phyloP scores from a whole-genome alignment of 352 stramenopile genomes.

The Globisporangium mamillatum region DNA sequence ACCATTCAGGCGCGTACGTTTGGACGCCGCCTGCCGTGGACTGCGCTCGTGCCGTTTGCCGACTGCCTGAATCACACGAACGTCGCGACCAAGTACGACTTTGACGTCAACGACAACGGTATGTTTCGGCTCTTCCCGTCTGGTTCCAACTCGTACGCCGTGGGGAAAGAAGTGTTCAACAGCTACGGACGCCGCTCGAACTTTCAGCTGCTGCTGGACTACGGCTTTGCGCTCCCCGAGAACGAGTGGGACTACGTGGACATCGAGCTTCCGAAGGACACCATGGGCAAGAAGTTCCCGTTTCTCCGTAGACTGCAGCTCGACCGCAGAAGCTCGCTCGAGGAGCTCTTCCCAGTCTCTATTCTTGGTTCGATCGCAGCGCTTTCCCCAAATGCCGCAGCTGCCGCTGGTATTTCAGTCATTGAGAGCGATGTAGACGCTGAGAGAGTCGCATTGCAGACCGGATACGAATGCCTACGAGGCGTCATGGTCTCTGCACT shows the following conservation, averaged over 20 bases:
- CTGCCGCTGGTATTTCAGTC: background rate
- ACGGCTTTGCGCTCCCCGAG: slow-evolving; percentile 87
- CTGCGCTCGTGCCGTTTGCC: slow-evolving; percentile 88
- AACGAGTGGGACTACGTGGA: slow-evolving; percentile 90
- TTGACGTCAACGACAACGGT: slow-evolving; percentile 49
- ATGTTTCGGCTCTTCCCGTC: slow-evolving; percentile 75
- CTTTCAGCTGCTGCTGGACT: slow-evolving; percentile 89
- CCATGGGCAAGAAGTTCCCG: slow-evolving; percentile 31
- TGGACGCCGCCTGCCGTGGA: slow-evolving; percentile 87
- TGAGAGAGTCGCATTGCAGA: background rate
- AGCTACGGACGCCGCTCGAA: slow-evolving; percentile 88
- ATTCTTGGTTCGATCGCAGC: background rate
- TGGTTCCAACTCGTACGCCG: slow-evolving; percentile 43
- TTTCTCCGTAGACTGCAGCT: slow-evolving; percentile 52
- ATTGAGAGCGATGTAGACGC: slow-evolving; percentile 3
- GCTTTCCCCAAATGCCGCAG: background rate
- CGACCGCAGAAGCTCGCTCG: slow-evolving; percentile 42
- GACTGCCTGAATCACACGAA: slow-evolving; percentile 93
- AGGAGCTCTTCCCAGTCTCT: slow-evolving; percentile 40
- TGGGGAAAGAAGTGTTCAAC: slow-evolving; percentile 87
- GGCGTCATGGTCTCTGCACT: slow-evolving; percentile 15
- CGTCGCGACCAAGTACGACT: slow-evolving; percentile 88
- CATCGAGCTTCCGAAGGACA: slow-evolving; percentile 46
- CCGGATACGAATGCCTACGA: slow-evolving; percentile 19
- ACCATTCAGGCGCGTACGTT: slow-evolving; percentile 91